These are phyloP conservation scores for Neopestalotiopsis sp. DNA, from an alignment of 2,329 filamentous ascomycete species.

Conservation along the genomic window DNA sequence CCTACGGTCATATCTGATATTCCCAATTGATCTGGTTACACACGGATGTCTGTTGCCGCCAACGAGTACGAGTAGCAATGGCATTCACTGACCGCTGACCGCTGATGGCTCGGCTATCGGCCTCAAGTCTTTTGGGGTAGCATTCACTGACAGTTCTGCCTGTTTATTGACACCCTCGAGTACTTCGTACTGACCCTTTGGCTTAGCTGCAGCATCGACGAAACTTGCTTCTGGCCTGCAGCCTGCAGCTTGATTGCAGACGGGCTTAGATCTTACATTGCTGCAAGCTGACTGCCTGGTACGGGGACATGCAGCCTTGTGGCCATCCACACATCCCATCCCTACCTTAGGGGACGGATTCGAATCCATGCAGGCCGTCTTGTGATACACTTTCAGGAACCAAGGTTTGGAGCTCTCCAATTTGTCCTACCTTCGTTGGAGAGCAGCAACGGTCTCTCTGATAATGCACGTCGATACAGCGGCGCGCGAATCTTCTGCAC, in stretches of 20 bases:
- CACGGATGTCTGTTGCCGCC: background rate
- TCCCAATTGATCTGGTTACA: background rate
- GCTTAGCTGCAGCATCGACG: background rate
- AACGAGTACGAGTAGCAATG: background rate
- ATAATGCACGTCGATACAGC: background rate
- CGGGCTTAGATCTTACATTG: background rate
- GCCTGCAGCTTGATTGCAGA: conserved; percentile 4
- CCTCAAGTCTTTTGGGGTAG: background rate
- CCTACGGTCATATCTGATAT: background rate
- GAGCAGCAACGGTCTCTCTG: background rate
- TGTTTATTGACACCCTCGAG: background rate
- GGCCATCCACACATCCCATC: background rate
- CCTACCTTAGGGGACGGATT: background rate
- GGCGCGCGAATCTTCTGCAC: background rate
- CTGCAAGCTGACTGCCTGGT: background rate
- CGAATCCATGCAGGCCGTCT: conserved; percentile 5
- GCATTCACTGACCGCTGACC: background rate
- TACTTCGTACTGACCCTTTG: background rate
- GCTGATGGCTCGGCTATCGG: conserved; percentile 1
- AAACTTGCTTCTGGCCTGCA: conserved; percentile 4
- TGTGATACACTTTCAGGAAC: background rate
- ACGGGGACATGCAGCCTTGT: conserved; percentile 4
- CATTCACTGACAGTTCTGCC: background rate
- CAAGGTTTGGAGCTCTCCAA: background rate
- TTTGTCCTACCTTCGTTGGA: background rate